Evolutionary conservation across 208 protist genomes (phyloP).

Genomic region (Crithidia bombi): DNA sequence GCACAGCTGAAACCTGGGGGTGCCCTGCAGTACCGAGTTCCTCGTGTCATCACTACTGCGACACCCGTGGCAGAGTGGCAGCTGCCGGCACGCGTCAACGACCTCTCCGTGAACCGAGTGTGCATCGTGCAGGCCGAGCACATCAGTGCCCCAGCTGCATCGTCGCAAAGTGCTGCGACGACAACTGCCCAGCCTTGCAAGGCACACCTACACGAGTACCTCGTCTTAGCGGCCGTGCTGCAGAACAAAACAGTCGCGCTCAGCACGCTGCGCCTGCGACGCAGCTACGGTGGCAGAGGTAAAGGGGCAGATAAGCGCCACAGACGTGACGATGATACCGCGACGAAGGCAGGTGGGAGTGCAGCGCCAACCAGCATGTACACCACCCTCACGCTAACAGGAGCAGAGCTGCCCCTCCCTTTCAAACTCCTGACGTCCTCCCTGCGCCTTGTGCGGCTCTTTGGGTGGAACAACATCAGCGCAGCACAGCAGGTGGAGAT

Average conservation of each 20-base stretch:
- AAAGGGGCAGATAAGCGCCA: not conserved
- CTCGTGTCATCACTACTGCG: conserved; percentile 21
- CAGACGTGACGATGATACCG: not conserved
- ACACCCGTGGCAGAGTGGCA: conserved; percentile 58
- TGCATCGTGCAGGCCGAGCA: conserved; percentile 52
- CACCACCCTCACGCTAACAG: conserved; percentile 37
- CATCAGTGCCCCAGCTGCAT: not conserved
- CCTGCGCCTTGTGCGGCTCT: conserved; percentile 78
- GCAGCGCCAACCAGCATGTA: not conserved
- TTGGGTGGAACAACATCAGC: conserved; percentile 62
- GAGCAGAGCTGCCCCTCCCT: conserved; percentile 47
- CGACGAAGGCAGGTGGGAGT: not conserved
- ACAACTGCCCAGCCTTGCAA: conserved; percentile 15
- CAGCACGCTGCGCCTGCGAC: conserved; percentile 50
- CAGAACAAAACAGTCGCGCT: conserved; percentile 83
- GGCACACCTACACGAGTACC: conserved; percentile 53
- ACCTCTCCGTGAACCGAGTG: conserved; percentile 71
- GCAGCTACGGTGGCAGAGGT: not conserved
- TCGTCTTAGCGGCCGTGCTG: conserved; percentile 61
- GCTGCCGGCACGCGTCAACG: conserved; percentile 75
- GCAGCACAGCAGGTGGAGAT: conserved; percentile 27
- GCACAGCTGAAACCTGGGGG: not conserved
- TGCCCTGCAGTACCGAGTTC: conserved; percentile 25
- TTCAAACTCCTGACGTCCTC: conserved; percentile 81
- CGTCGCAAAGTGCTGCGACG: not conserved